Evolutionary conservation across 2,329 filamentous ascomycete genomes (phyloP), one percentile per base, ranked within the genome.

Genomic region (Periconia digitata): DNA sequence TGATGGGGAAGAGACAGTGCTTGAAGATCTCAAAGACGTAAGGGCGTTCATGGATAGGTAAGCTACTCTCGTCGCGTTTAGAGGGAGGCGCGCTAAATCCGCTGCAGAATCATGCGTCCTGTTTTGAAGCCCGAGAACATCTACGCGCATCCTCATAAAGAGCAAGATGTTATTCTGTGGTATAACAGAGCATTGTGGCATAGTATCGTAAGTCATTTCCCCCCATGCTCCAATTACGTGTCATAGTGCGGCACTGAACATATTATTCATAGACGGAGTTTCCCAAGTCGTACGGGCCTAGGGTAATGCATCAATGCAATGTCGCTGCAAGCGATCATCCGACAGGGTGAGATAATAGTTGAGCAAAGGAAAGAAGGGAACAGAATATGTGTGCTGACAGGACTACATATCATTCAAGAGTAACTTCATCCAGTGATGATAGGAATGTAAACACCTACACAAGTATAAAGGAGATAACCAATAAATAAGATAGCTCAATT

Each of bases 91-190:
- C 12, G 27, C 24, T 36, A 23, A 43, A 12, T 17, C 15, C 18
- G 8, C 16, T 10, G 5, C 22, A 46, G 50, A 3, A 46, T 53
- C 18, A 53, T 53, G 47, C 27, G 47, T 17, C 50, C 44, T n/a
- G 50, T 40, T 3, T 20, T 53, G 8, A 39, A 38, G 2, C 48
- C 51, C 2, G 48, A 54, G 36, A 54, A 54, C 15, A 54, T 54
- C 43, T 51, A 54, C 27, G 48, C 48, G 7, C 51, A 54, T n/a
- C 48, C 48, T n/a, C 51, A 54, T 21, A 23, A 48, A 20, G 51
- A 54, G 40, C 48, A 54, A n/a, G 51, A 54, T 46, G 51, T 54
- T 16, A 49, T 54, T 22, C 13, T 54, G 15, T 54, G 51, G 51
- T 54, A 54, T 32, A 54, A 54, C n/a, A 34, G 51, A 12, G 51